Evolutionary conservation across 176 grass and related monocot genomes (phyloP).

Genomic region (Canna indica): DNA sequence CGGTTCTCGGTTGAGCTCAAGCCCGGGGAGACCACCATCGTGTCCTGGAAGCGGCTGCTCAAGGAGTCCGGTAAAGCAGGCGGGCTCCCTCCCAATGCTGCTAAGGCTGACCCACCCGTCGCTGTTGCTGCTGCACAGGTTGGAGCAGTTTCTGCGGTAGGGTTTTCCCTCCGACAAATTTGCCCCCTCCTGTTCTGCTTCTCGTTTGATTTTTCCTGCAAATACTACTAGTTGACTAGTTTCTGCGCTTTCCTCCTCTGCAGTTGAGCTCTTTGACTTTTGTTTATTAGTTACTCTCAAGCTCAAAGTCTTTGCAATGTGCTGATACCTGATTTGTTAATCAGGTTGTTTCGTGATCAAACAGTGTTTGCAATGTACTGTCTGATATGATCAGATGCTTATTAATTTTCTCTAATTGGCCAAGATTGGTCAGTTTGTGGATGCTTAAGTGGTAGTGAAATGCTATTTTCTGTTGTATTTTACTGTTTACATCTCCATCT

Average conservation of each 20-base stretch:
- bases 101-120: slow-evolving; percentile 25
- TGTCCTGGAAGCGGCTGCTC: slow-evolving; percentile 93
- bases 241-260: background rate
- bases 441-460: too few relatives aligned
- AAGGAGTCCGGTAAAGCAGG: slow-evolving; percentile 46
- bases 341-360: too few relatives aligned
- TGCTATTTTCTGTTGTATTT: too few relatives aligned
- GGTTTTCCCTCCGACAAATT: slow-evolving; percentile 8
- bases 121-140: slow-evolving; percentile 11
- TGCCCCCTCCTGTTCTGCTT: background rate
- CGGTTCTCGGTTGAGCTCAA: slow-evolving; percentile 65
- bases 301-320: background rate
- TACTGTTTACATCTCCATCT: too few relatives aligned
- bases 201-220: slow-evolving; percentile 1
- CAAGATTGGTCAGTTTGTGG: background rate
- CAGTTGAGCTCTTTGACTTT: background rate
- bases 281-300: background rate
- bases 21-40: slow-evolving; percentile 80
- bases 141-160: slow-evolving; percentile 35
- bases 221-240: background rate
- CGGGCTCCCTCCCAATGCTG: background rate
- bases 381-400: too few relatives aligned
- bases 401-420: background rate
- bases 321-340: too few relatives aligned
- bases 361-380: too few relatives aligned